A percentile compares a stretch with the other conserved stretches of the same genome.
phyloP scores from a whole-genome alignment of 1,139 yeast species.

The Pneumocystis murina region DNA sequence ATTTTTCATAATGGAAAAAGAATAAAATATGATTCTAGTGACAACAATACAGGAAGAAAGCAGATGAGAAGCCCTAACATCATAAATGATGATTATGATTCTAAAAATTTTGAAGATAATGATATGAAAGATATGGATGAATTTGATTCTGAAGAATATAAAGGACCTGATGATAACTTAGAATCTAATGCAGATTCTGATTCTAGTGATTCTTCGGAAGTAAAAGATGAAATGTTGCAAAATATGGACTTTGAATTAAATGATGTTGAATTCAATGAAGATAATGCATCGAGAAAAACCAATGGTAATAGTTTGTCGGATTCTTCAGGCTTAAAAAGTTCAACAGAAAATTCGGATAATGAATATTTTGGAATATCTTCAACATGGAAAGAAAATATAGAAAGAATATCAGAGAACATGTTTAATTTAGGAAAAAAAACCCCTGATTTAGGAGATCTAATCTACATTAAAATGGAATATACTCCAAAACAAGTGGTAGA shows the following conservation, averaged over 20 bases:
- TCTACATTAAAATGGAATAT: slow-evolving; percentile 5
- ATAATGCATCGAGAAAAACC: slow-evolving; percentile 13
- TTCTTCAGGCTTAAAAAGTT: not conserved
- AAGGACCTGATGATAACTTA: slow-evolving; percentile 28
- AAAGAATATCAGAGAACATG: not conserved
- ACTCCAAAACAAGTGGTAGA: slow-evolving; percentile 23
- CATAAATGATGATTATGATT: slow-evolving; percentile 30
- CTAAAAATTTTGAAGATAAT: slow-evolving; percentile 6
- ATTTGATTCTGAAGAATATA: slow-evolving; percentile 15
- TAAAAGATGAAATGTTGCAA: slow-evolving; percentile 25
- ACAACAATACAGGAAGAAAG: slow-evolving; percentile 29
- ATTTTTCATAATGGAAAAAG: slow-evolving; percentile 38
- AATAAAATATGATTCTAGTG: slow-evolving; percentile 24
- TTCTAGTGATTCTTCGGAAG: slow-evolving; percentile 29
- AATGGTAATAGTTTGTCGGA: slow-evolving; percentile 9
- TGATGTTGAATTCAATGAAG: slow-evolving; percentile 7
- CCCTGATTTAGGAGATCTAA: not conserved
- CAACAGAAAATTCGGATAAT: not conserved
- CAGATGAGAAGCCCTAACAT: slow-evolving; percentile 16
- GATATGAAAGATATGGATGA: slow-evolving; percentile 12
- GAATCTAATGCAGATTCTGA: slow-evolving; percentile 26
- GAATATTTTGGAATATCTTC: not conserved
- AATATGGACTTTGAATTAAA: slow-evolving; percentile 17
- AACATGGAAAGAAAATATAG: not conserved
- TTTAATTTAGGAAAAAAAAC: not conserved